Evolutionary conservation across 805 yeast genomes (phyloP), one percentile per base, ranked within the genome.

Genomic region (Ogataea degrootiae): DNA sequence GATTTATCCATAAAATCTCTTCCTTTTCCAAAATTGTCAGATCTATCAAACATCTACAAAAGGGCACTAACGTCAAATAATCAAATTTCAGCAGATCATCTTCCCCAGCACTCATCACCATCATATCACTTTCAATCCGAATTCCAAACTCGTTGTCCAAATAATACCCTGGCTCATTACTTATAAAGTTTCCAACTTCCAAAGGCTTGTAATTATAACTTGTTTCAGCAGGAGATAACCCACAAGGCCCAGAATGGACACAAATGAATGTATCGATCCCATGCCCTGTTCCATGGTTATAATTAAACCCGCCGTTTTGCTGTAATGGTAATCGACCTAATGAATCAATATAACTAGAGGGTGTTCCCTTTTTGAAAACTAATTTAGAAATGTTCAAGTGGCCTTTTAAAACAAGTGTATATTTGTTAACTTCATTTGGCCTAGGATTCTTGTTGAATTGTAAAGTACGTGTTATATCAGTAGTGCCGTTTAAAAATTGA

Each of bases 121-220:
- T 73, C 39, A 94, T 64, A 56, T 90, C 91, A 62, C 89, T 86
- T 67, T 94, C 99, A 46, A 94, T 80, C 55, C 99, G 76, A 51
- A 92, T 78, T 11, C 99, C 99, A 64, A 78, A 90, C 51, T 83
- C 81, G n/a, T 91, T 92, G 57, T 88, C 96, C 53, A 84, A 80
- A 65, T 94, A 94, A 64, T 73, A 92, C 0, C 99, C 99, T 0
- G 99, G 99, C 66, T 94, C 99, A 67, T 91, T 91, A 43, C 95
- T 84, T 37, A 89, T 69, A 22, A 91, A 76, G 56, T 84, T 87
- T 5, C 97, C 97, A 14, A 72, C 72, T 46, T 73, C 67, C 42
- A 77, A 64, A 6, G 89, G 81, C 39, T 75, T 58, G 74, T 72
- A 61, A 65, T 71, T 62, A 52, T 65, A 65, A 14, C 57, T 54